Conservation (phyloP, 495 filamentous ascomycete genomes). For the Penicillium turbatum region DNA sequence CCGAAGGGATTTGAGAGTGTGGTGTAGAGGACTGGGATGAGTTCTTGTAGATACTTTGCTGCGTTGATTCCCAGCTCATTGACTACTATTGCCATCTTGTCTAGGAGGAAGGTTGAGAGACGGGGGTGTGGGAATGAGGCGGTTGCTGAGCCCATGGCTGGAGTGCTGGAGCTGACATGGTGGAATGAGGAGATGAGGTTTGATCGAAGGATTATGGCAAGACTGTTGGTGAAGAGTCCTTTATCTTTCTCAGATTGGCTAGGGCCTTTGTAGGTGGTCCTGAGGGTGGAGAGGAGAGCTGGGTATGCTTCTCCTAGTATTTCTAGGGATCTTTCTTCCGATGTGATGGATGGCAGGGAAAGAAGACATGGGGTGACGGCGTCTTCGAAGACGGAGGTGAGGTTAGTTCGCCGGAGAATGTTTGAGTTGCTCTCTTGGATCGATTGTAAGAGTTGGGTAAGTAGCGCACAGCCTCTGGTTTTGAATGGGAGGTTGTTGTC, state of each 20-base stretch:
- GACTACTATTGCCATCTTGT: conserved; percentile 50
- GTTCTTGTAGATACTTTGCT: conserved; percentile 69
- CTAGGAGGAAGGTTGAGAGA: conserved; percentile 53
- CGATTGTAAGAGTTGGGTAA: conserved; percentile 57
- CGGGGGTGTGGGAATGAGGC: conserved; percentile 44
- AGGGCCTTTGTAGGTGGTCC: conserved; percentile 32
- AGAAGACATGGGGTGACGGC: conserved; percentile 68
- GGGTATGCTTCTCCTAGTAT: conserved; percentile 65
- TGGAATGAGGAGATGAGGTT: conserved; percentile 46
- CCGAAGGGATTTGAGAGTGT: conserved; percentile 70
- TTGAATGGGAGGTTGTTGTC: conserved; percentile 56
- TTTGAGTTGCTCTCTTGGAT: conserved; percentile 43
- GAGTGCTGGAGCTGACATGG: conserved; percentile 47
- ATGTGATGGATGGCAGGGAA: conserved; percentile 74
- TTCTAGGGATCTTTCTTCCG: conserved; percentile 61
- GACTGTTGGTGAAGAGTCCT: conserved; percentile 17
- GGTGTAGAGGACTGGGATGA: conserved; percentile 62
- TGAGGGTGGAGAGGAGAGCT: conserved; percentile 56
- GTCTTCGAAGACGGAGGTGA: conserved; percentile 74
- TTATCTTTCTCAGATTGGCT: conserved; percentile 11
- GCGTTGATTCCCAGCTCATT: conserved; percentile 60
- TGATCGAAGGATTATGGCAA: conserved; percentile 35
- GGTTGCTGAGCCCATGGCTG: conserved; percentile 37
- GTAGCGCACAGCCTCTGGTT: conserved; percentile 54
- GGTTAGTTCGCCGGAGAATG: conserved; percentile 66